Evolutionary conservation across 2,329 filamentous ascomycete genomes (phyloP), one percentile per base, ranked within the genome.

Genomic region (Nannizzia gypsea): DNA sequence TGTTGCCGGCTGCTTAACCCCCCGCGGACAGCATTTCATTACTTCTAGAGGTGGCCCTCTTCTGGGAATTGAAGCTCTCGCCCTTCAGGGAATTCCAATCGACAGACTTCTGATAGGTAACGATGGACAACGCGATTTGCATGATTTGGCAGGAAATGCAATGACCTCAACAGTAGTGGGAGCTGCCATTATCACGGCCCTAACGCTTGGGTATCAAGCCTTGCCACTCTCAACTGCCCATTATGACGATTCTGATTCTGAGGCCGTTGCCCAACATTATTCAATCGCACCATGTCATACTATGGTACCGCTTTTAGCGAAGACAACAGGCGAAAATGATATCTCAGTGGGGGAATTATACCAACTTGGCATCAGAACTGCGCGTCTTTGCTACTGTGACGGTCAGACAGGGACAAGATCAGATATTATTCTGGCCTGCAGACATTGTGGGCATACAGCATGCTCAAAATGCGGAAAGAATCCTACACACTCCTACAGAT

Each of bases 91-190:
- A 0, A 75, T 91, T 56, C 85, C 86, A 0, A 69, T 85, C 1
- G 73, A 83, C 59, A 78, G 80, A 56, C 74, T 91, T 9, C 74
- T 83, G 0, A 77, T 90, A n/a, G 84, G 81, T 0, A 79, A 79
- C 6, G 84, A 91, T 65, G 80, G 78, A 0, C 77, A 84, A 54
- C 70, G 73, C 1, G 75, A 90, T 17, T 74, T 89, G 1, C 82
- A 85, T 63, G 83, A 90, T 64, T 74, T 92, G 1, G 87, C 86
- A 1, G 88, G 88, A 0, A 92, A 93, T 68, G 88, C 88, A 0
- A 92, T 92, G 88, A 84, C 81, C 0, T 83, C 83, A 0, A 87
- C 88, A 0, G 85, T 90, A 0, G 82, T 90, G 8, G 86, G 84
- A 2, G 77, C 81, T 1, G 80, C 81, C 0, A 78, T 88, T 1